Evolutionary conservation across 2,329 filamentous ascomycete species (phyloP), one percentile per base, ranked within the genome.

Genomic region (Fusarium illudens): DNA sequence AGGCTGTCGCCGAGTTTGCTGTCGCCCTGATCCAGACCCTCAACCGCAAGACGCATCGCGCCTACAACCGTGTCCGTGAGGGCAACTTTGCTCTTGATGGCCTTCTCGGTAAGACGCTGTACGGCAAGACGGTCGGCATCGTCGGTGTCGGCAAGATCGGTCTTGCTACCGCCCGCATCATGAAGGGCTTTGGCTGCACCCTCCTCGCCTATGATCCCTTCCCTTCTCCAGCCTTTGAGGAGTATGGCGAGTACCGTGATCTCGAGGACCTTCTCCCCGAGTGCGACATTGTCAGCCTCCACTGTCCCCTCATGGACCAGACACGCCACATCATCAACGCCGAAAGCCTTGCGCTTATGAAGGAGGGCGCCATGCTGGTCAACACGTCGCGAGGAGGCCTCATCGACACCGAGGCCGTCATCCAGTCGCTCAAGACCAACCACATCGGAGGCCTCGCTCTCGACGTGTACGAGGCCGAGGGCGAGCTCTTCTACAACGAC

Each of bases 351-450:
- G 72, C 75, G 4, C 73, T 79, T 65, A 88, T 91, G 82, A 90
- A 90, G 76, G 75, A 77, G 8, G 87, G 84, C 2, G 88, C 85
- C 1, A 80, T 91, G 76, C 78, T 92, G 30, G 82, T 92, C 67
- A 91, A 92, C 77, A 92, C 89, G 0, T 90, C 89, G 4, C 86
- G 90, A 2, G 90, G 90, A 19, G 88, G 85, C 2, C 79, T 92
- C 55, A 82, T 92, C 62, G 81, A 90, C 72, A 89, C 88, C 0
- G 77, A 79, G 29, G 85, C 87, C 11, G 84, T 90, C 58, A 86
- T 90, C 57, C 78, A 82, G 20, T 86, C 87, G 12, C 82, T 92
- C 62, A 91, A 92, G 79, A 80, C 75, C 34, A 82, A 81, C n/a
- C 83, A 83, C 22, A 79, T 92, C 3, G 87, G 87, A 8, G 89